Evolutionary conservation across 176 grass and related monocot species (phyloP), one percentile per base, ranked within the genome.

Genomic region (Musa troglodytarum): DNA sequence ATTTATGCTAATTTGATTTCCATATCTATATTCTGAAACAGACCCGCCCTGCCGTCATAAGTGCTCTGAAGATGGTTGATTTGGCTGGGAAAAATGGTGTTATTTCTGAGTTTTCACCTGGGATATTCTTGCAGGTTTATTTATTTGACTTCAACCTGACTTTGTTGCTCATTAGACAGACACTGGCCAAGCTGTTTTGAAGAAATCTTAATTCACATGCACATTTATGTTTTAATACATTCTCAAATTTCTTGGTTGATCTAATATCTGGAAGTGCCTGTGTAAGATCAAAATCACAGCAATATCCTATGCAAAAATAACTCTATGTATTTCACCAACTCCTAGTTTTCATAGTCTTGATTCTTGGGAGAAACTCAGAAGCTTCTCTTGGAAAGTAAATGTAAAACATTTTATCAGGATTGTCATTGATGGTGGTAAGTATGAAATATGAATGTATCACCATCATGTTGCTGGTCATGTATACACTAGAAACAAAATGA

Each of bases 41-140:
- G 95, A 81, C 95, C 54, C 86, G 88, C 1, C 82, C 90, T 56
- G 95, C 90, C 68, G 90, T 80, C 69, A 87, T 98, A 83, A 82
- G 80, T 82, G 71, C 84, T 73, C 83, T 98, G 25, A 94, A 76
- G 71, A 85, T 84, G 82, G 82, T 87, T 71, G 78, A 82, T 79
- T 91, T 98, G 79, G 83, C 82, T 85, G 95, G 95, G 86, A 89
- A 84, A 82, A 81, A 63, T 74, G 95, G 95, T 52, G 84, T 93
- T 79, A 65, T 91, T 81, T 98, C 95, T 82, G 88, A 91, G 75
- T 89, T 78, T 29, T 98, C 86, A 0, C 95, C 86, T 82, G 95
- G 95, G 28, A 82, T 98, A 88, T 98, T 93, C 80, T 76, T 94
- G 82, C 95, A 98, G 90, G 95, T 98, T 83, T 53, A 49, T 66